Percentiles rank a stretch among this genome's conserved stretches.
phyloP scores from a whole-genome alignment of 495 filamentous ascomycete genomes.

The Astrocystis sublimbata region DNA sequence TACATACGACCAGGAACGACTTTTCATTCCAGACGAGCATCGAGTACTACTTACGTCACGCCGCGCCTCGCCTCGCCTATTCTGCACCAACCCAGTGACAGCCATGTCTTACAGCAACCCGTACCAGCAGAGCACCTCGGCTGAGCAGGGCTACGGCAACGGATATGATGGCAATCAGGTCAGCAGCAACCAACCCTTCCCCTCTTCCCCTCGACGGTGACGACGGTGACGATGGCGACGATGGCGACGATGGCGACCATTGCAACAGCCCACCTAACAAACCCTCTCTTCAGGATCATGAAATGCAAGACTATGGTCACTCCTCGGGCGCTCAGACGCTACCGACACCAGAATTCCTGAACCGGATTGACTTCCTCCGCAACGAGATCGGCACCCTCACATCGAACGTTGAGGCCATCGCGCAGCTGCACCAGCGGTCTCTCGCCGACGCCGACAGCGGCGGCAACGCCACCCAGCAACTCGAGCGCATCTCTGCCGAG shows the following conservation, averaged over 20 bases:
- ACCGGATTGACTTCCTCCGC: constrained; percentile 58
- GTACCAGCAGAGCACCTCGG: constrained; percentile 45
- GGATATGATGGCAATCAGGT: too few species aligned
- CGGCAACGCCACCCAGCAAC: constrained; percentile 41
- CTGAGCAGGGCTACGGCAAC: constrained; percentile 51
- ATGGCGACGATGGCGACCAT: too few species aligned
- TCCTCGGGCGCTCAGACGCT: constrained; percentile 37
- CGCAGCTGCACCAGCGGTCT: constrained; percentile 60
- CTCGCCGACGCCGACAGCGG: constrained; percentile 54
- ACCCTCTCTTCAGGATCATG: constrained; percentile 33
- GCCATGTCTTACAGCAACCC: constrained; percentile 48
- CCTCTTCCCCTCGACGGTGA: too few species aligned
- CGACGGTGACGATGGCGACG: too few species aligned
- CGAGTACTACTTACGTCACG: neutral
- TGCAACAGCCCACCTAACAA: neutral
- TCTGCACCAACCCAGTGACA: too few species aligned
- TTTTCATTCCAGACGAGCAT: neutral
- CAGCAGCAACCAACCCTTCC: too few species aligned
- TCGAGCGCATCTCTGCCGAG: constrained; percentile 62
- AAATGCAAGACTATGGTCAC: constrained; percentile 39
- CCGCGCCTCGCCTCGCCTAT: neutral
- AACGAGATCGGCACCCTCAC: constrained; percentile 58
- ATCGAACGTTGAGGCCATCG: constrained; percentile 57
- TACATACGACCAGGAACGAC: neutral
- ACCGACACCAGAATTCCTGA: constrained; percentile 59